phyloP scores from a whole-genome alignment of 1,284 basidiomycete genomes.

The Marasmius tenuissimus region DNA sequence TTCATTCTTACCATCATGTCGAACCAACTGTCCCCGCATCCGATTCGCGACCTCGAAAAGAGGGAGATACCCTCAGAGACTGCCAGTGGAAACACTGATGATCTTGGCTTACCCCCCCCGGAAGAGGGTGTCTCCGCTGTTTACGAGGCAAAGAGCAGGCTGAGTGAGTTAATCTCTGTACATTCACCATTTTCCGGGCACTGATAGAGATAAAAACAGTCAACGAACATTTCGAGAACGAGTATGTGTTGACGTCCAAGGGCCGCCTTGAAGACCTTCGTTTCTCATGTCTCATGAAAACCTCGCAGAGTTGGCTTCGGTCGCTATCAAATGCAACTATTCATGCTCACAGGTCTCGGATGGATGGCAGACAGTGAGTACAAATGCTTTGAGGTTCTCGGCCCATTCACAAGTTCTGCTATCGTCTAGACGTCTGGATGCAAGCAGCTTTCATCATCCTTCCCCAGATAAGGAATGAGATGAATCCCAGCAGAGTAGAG shows the following conservation, averaged over 20 bases:
- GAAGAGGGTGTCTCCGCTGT: not conserved
- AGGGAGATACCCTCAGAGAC: too few species aligned
- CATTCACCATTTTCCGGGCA: not conserved
- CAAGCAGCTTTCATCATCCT: slow-evolving; percentile 54
- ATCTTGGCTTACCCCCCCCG: too few species aligned
- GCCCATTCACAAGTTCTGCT: slow-evolving; percentile 6
- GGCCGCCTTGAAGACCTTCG: not conserved
- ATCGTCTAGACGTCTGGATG: slow-evolving; percentile 49
- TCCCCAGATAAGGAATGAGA: slow-evolving; percentile 44
- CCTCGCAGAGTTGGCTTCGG: not conserved
- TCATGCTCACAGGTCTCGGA: not conserved
- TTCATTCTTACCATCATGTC: too few species aligned
- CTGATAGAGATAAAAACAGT: not conserved
- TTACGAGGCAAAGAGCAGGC: not conserved
- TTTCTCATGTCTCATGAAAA: not conserved
- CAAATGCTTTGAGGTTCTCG: not conserved
- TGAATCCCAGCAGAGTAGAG: slow-evolving; percentile 42
- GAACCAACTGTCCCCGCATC: too few species aligned
- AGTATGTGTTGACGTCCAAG: not conserved
- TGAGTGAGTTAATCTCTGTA: not conserved
- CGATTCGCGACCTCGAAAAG: too few species aligned
- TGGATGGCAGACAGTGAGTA: not conserved
- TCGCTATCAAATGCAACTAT: not conserved
- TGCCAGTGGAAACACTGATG: too few species aligned
- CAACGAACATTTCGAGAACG: not conserved